Evolutionary conservation across 1,139 yeast genomes (phyloP).

Genomic region (Suhomyces yuchorum): DNA sequence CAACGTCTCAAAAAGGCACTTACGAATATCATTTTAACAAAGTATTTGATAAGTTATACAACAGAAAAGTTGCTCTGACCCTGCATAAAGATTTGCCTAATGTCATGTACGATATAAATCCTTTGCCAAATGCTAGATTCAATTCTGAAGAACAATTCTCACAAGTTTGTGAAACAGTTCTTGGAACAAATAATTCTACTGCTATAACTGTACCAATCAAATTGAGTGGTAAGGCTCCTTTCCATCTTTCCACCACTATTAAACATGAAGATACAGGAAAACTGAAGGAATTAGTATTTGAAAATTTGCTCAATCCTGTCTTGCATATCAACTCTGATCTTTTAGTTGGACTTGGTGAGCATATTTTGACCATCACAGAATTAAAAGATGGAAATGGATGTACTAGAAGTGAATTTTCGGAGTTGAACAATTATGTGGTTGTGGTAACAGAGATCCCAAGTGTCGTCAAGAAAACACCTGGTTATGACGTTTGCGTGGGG

Average conservation of each 20-base stretch:
- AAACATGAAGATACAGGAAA: conserved; percentile 39
- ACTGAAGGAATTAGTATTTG: conserved; percentile 17
- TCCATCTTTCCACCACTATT: conserved; percentile 53
- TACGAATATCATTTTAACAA: conserved; percentile 64
- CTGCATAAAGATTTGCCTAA: conserved; percentile 34
- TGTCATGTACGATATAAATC: conserved; percentile 61
- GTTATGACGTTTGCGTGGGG: conserved; percentile 79
- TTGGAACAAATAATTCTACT: conserved; percentile 25
- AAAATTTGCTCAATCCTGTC: conserved; percentile 20
- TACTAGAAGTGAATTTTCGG: conserved; percentile 40
- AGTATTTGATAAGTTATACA: conserved; percentile 68
- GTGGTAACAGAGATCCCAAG: conserved; percentile 78
- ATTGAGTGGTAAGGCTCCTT: conserved; percentile 67
- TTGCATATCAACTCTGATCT: conserved; percentile 20
- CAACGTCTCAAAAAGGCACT: conserved; percentile 50
- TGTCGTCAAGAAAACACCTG: conserved; percentile 45
- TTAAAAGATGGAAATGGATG: conserved; percentile 78
- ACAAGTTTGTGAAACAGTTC: conserved; percentile 60
- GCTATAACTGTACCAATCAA: conserved; percentile 58
- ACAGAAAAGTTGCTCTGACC: conserved; percentile 40
- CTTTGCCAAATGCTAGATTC: conserved; percentile 62
- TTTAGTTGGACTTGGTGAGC: conserved; percentile 46
- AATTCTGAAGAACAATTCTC: conserved; percentile 46
- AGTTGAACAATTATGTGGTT: conserved; percentile 42
- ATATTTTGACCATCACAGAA: conserved; percentile 56